Conservation (phyloP, 2,329 filamentous ascomycete species). For the Trichoderma hamatum region DNA sequence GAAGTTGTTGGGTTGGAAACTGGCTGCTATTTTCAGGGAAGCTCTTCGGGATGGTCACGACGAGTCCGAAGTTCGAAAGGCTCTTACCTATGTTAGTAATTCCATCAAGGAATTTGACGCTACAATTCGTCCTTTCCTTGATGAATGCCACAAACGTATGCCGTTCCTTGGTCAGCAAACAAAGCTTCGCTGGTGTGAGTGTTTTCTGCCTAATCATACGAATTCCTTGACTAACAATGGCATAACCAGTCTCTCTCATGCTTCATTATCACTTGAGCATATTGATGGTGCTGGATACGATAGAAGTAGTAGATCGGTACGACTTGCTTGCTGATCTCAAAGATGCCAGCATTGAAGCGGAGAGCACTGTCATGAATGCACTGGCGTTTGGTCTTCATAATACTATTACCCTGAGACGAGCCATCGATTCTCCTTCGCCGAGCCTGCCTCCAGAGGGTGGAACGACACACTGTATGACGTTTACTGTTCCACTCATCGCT, state of each 20-base stretch:
- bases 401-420: neutral
- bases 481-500: neutral
- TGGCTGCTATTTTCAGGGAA: slow-evolving; percentile 5
- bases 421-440: neutral
- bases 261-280: slow-evolving; percentile 7
- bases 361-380: slow-evolving; percentile 9
- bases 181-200: slow-evolving; percentile 13
- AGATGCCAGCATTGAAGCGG: slow-evolving; percentile 13
- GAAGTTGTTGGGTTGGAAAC: slow-evolving; percentile 8
- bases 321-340: slow-evolving; percentile 4
- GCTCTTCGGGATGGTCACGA: slow-evolving; percentile 8
- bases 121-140: slow-evolving; percentile 6
- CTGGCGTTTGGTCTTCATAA: slow-evolving; percentile 5
- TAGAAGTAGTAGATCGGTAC: slow-evolving; percentile 10
- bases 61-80: slow-evolving; percentile 5
- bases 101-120: neutral
- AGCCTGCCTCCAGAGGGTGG: neutral
- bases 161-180: slow-evolving; percentile 6
- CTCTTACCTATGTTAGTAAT: neutral
- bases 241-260: slow-evolving; percentile 3
- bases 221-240: neutral
- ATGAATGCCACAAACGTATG: slow-evolving; percentile 10
- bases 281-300: slow-evolving; percentile 3
- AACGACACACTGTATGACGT: neutral
- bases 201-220: neutral